A percentile compares a stretch with the other conserved stretches of the same genome.
These are phyloP conservation scores for Meredithiella fracta DNA, from an alignment of 2,329 filamentous ascomycete genomes.

Conservation along the genomic window DNA sequence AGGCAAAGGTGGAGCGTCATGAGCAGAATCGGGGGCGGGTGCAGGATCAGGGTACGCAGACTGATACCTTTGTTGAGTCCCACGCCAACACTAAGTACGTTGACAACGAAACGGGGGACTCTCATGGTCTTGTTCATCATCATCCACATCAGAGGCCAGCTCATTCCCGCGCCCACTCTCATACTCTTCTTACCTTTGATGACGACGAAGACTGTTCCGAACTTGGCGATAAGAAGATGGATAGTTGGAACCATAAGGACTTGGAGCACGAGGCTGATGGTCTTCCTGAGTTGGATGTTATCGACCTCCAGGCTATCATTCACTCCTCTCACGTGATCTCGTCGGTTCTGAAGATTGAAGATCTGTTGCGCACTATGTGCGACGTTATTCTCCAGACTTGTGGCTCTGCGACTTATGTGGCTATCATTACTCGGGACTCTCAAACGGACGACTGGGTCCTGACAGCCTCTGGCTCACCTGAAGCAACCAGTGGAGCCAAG, in stretches of 20 bases:
- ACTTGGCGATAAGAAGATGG: background rate
- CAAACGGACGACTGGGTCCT: slow-evolving; percentile 47
- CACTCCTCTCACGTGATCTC: slow-evolving; percentile 67
- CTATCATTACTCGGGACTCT: slow-evolving; percentile 57
- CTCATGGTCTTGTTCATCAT: background rate
- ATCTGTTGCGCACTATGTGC: slow-evolving; percentile 64
- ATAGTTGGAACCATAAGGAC: slow-evolving; percentile 4
- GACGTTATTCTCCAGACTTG: slow-evolving; percentile 67
- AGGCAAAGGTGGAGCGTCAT: slow-evolving; percentile 36
- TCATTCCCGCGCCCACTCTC: slow-evolving; percentile 7
- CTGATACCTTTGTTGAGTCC: slow-evolving; percentile 35
- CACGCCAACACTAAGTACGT: slow-evolving; percentile 6
- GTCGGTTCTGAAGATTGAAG: slow-evolving; percentile 59
- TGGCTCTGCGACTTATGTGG: slow-evolving; percentile 53
- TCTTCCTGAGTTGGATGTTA: slow-evolving; percentile 64
- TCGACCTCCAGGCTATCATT: slow-evolving; percentile 63
- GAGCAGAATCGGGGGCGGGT: slow-evolving; percentile 38
- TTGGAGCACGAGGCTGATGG: slow-evolving; percentile 36
- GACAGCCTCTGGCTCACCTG: slow-evolving; percentile 56
- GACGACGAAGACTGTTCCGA: background rate
- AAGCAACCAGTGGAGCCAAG: slow-evolving; percentile 39
- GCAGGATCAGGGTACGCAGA: slow-evolving; percentile 51
- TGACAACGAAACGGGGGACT: slow-evolving; percentile 1
- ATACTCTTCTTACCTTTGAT: background rate
- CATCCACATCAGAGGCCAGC: background rate